Conservation (phyloP, 2,329 filamentous ascomycete genomes). For the Botryotinia calthae region DNA sequence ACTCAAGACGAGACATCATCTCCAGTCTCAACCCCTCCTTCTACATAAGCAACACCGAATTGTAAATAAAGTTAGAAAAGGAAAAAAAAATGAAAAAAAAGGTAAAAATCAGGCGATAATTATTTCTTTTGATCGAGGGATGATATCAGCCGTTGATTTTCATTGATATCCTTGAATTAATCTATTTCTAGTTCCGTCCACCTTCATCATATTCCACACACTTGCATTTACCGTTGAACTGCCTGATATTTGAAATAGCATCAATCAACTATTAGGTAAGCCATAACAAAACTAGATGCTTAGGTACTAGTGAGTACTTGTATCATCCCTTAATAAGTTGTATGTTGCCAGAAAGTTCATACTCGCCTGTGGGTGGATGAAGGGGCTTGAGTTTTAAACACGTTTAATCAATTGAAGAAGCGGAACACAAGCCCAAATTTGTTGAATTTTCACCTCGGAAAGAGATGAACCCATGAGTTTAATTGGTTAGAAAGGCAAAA, state of each 20-base stretch:
- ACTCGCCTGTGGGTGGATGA: background rate
- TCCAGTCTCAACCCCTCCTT: background rate
- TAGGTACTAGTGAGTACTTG: background rate
- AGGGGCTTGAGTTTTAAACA: background rate
- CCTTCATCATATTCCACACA: background rate
- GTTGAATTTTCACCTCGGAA: background rate
- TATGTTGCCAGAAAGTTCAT: background rate
- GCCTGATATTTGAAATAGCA: background rate
- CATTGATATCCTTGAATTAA: background rate
- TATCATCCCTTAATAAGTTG: background rate
- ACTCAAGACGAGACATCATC: background rate
- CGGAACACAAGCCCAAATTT: background rate
- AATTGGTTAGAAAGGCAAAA: background rate
- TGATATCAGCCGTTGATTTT: background rate
- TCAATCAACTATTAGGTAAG: background rate
- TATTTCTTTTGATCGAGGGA: background rate
- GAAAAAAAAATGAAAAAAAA: background rate
- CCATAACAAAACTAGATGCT: background rate
- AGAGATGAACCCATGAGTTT: background rate
- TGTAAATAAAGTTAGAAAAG: background rate
- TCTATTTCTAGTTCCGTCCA: background rate
- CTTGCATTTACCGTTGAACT: background rate
- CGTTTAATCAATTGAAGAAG: background rate
- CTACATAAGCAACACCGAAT: background rate
- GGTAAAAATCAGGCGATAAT: background rate